Evolutionary conservation across 2,329 filamentous ascomycete genomes (phyloP), one percentile per base, ranked within the genome.

Genomic region (Aphanoascus verrucosus): DNA sequence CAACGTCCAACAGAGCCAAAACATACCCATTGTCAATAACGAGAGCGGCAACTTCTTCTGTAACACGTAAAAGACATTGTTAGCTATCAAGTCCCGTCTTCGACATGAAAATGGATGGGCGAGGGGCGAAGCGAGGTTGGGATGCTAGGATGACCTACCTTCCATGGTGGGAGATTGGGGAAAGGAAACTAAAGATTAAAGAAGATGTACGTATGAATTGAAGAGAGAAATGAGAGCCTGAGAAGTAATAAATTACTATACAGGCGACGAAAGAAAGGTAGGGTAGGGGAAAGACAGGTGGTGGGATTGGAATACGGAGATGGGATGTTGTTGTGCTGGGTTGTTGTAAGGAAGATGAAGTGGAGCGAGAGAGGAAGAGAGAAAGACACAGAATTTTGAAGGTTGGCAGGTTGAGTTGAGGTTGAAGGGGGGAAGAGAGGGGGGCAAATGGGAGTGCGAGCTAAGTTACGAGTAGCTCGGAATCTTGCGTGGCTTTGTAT

Each of bases 1-100:
- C n/a, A 32, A 15, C 31, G 15, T 17, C 43, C 23, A 45, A 31
- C 5, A 32, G 62, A 65, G 63, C 63, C 62, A 64, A 68, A 77
- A 80, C 90, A 88, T 91, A 98, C 93, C 93, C 93, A 97, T 98
- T 98, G 90, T 98, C 93, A 80, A 98, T 97, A 78, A 98, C 93
- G 88, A 98, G 90, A 77, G 93, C 93, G 77, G 93, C 93, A 78
- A 98, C 93, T 88, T 98, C 93, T 84, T 98, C 93, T 97, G 73
- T 76, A 77, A 61, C 4, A 34, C 59, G 58, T 60, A n/a, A 65
- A 71, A 63, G 57, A 62, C 34, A 69, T 79, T 63, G 80, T 74
- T 64, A 74, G 71, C 65, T 47, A 51, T 47, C 55, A 44, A 37
- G 43, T 56, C 54, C 38, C 57, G 48, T 47, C 56, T 54, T 53